Conservation (phyloP, 2,329 filamentous ascomycete genomes). For the Harringtonia aguacate region DNA sequence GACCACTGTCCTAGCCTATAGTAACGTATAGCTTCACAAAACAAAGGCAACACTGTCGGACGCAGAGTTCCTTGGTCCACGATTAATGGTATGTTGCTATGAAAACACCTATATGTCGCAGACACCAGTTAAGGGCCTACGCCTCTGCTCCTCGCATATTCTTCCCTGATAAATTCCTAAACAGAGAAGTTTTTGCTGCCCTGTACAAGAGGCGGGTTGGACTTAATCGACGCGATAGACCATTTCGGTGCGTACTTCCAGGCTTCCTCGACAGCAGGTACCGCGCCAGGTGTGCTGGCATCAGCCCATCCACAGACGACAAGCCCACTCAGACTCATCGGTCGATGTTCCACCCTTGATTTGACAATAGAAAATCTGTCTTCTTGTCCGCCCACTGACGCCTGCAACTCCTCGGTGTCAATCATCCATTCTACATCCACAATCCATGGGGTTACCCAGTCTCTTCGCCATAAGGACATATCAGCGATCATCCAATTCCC, state of each 20-base stretch:
- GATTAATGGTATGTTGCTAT: no score
- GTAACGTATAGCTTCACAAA: no score
- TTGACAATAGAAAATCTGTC: no score
- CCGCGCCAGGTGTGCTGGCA: conserved; percentile 56
- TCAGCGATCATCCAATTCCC: conserved; percentile 43
- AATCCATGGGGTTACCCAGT: conserved; percentile 67
- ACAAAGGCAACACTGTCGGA: no score
- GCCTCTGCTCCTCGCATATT: no score
- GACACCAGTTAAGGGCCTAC: no score
- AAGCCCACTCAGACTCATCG: conserved; percentile 41
- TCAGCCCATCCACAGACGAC: conserved; percentile 84
- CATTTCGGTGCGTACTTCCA: conserved; percentile 67
- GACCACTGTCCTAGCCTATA: no score
- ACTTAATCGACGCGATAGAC: conserved; percentile 62
- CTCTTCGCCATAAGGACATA: conserved; percentile 71
- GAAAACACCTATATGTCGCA: no score
- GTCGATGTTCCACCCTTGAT: no score
- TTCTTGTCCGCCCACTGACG: conserved; percentile 10
- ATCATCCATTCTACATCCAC: conserved; percentile 58
- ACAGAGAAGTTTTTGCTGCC: conserved; percentile 59
- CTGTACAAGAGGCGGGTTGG: conserved; percentile 69
- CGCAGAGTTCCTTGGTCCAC: no score
- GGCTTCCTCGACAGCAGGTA: conserved; percentile 78
- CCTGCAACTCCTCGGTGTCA: conserved; percentile 6
- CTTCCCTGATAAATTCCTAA: no score